Conservation (phyloP, 371 early-diverging fungal species). For the Mortierella sp. region DNA sequence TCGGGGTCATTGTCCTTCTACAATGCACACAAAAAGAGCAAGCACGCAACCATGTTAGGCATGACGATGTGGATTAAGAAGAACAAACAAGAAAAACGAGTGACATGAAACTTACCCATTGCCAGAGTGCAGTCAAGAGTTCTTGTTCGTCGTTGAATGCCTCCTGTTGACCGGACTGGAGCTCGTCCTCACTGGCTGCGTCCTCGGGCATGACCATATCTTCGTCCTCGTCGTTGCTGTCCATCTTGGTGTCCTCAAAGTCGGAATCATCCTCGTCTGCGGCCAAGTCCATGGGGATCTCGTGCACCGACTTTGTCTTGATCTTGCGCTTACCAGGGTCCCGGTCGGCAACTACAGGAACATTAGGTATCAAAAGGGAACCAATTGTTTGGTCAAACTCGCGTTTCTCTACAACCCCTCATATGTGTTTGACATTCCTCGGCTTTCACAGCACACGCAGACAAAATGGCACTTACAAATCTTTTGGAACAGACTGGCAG, state of each 20-base stretch:
- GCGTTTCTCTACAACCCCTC: neutral
- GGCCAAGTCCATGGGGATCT: slow-evolving; percentile 51
- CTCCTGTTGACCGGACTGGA: slow-evolving; percentile 32
- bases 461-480: slow-evolving; percentile 39
- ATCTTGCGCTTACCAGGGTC: slow-evolving; percentile 58
- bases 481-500: slow-evolving; percentile 55
- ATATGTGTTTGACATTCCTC: neutral
- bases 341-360: slow-evolving; percentile 49
- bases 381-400: neutral
- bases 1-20: slow-evolving; percentile 65
- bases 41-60: neutral
- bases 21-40: slow-evolving; percentile 3
- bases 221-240: slow-evolving; percentile 52
- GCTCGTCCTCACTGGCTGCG: slow-evolving; percentile 46
- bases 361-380: neutral
- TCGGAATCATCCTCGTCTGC: slow-evolving; percentile 57
- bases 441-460: neutral
- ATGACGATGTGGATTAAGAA: neutral
- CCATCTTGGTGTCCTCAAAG: slow-evolving; percentile 46
- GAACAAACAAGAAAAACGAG: slow-evolving; percentile 1
- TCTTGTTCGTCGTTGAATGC: slow-evolving; percentile 47
- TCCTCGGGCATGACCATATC: slow-evolving; percentile 51
- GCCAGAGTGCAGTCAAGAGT: slow-evolving; percentile 52
- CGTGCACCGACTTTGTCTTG: slow-evolving; percentile 52
- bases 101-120: slow-evolving; percentile 35